A percentile compares a stretch with the other conserved stretches of the same genome.
phyloP scores from a whole-genome alignment of 345 rosid species.

The Salix caprea region DNA sequence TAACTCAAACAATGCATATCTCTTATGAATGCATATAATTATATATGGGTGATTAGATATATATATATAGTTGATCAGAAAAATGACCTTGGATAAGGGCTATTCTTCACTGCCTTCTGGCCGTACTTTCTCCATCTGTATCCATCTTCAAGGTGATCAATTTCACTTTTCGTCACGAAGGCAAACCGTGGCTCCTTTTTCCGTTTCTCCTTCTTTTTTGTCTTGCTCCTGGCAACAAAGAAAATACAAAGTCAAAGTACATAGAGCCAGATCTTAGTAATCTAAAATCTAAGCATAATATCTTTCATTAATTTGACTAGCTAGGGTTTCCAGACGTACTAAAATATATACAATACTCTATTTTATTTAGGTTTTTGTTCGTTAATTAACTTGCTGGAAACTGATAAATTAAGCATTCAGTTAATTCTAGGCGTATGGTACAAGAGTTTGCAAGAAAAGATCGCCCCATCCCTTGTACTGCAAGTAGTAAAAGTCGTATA shows the following conservation, averaged over 20 bases:
- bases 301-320: not conserved
- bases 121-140: conserved; percentile 38
- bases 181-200: conserved; percentile 31
- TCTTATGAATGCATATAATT: not conserved
- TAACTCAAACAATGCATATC: not conserved
- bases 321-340: not conserved
- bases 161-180: conserved; percentile 35
- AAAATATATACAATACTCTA: not conserved
- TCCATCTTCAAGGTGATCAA: conserved; percentile 36
- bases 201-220: conserved; percentile 26
- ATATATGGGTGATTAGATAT: not conserved
- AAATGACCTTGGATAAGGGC: conserved; percentile 34
- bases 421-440: not conserved
- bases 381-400: not conserved
- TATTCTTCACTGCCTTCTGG: conserved; percentile 37
- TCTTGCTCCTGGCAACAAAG: conserved; percentile 10
- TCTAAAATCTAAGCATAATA: not conserved
- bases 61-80: not conserved
- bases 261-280: not conserved
- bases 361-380: not conserved
- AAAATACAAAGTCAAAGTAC: not conserved
- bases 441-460: not conserved
- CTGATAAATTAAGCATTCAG: not conserved
- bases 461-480: not conserved
- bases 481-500: not conserved